A percentile compares a stretch with the other conserved stretches of the same genome.
Conservation (phyloP, 2,329 filamentous ascomycete species). For the Lomentospora prolificans region DNA sequence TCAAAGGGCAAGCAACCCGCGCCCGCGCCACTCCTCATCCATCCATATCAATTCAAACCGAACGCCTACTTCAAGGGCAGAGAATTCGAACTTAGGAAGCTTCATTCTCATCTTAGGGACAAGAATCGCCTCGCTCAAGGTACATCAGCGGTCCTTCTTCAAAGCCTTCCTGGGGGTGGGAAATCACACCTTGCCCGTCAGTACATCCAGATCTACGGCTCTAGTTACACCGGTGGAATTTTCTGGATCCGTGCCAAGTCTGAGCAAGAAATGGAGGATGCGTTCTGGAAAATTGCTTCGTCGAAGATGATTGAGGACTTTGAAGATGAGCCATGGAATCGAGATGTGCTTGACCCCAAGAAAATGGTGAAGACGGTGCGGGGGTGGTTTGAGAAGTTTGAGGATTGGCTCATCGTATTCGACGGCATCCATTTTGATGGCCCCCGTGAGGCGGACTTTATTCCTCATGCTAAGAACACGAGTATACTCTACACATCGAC, state of each 20-base stretch:
- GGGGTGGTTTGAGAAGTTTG: conserved; percentile 49
- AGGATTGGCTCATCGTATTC: conserved; percentile 59
- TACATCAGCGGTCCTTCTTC: conserved; percentile 53
- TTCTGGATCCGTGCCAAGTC: conserved; percentile 62
- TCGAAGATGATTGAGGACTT: conserved; percentile 39
- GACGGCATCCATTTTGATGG: conserved; percentile 56
- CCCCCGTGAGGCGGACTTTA: conserved; percentile 46
- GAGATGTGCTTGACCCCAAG: conserved; percentile 26
- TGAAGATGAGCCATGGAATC: conserved; percentile 23
- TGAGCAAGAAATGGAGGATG: conserved; percentile 45
- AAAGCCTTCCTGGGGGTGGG: conserved; percentile 54
- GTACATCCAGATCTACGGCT: conserved; percentile 52
- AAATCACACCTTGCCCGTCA: conserved; percentile 61
- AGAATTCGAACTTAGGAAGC: conserved; percentile 41
- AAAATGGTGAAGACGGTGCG: conserved; percentile 48
- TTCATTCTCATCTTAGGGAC: conserved; percentile 52
- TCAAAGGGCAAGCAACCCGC: neutral
- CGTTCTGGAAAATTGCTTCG: conserved; percentile 57
- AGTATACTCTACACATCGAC: conserved; percentile 61
- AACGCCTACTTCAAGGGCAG: conserved; percentile 56
- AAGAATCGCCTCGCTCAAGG: conserved; percentile 43
- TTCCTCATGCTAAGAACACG: conserved; percentile 54
- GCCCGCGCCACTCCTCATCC: conserved; percentile 24
- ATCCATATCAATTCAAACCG: conserved; percentile 48
- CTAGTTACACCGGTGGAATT: conserved; percentile 53